Conservation (phyloP, 1,139 yeast genomes). For the Entelexis sorbosivorans region DNA sequence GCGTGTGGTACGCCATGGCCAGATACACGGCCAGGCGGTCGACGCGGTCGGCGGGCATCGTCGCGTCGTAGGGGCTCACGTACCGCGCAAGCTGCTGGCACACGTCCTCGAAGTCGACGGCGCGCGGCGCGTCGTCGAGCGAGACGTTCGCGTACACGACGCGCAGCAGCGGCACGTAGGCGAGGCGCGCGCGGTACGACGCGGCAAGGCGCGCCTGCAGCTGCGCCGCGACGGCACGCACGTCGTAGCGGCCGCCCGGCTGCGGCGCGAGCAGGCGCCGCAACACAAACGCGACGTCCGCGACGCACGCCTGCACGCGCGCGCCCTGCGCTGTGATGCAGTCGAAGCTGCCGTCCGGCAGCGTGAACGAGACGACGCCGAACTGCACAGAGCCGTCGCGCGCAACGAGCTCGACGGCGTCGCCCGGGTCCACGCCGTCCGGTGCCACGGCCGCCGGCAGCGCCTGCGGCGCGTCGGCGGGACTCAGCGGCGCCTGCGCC, state of each 20-base stretch:
- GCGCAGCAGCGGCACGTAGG: slow-evolving; percentile 7
- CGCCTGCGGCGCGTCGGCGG: not conserved
- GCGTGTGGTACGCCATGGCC: slow-evolving; percentile 13
- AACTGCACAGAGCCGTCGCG: slow-evolving; percentile 15
- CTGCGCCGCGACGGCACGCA: not conserved
- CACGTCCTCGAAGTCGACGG: slow-evolving; percentile 18
- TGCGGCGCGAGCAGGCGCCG: slow-evolving; percentile 10
- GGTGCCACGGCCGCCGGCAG: slow-evolving; percentile 12
- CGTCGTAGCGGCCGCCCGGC: slow-evolving; percentile 7
- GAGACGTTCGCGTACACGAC: slow-evolving; percentile 17
- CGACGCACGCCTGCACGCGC: not conserved
- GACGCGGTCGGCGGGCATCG: not conserved
- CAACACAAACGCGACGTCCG: slow-evolving; percentile 16
- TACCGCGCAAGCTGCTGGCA: slow-evolving; percentile 1
- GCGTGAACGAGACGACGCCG: slow-evolving; percentile 22
- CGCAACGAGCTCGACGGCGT: slow-evolving; percentile 19
- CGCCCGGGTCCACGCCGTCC: slow-evolving; percentile 18
- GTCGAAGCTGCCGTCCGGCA: slow-evolving; percentile 18
- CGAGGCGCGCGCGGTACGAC: not conserved
- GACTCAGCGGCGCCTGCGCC: too few species aligned
- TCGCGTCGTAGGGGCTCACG: not conserved
- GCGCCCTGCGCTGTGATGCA: slow-evolving; percentile 12
- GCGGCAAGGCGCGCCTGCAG: not conserved
- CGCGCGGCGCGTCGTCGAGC: slow-evolving; percentile 7
- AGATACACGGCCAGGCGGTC: slow-evolving; percentile 18